Evolutionary conservation across 495 filamentous ascomycete species (phyloP).

Genomic region (Daldinia grandis): DNA sequence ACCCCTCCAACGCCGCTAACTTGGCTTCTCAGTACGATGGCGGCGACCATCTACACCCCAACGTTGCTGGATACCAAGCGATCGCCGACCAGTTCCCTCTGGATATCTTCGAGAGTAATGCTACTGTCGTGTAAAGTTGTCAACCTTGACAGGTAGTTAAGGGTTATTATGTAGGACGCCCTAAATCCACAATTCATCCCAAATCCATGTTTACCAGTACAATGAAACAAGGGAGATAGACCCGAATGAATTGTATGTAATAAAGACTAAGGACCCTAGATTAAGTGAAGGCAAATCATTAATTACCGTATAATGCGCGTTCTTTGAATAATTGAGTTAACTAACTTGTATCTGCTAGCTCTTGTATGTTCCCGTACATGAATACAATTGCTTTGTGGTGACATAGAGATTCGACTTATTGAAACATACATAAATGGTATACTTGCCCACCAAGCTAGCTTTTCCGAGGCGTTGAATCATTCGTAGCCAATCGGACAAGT

Average conservation of each 20-base stretch:
- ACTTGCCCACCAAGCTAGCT: background rate
- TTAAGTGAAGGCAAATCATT: no score
- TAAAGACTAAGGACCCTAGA: no score
- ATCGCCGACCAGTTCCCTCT: constrained; percentile 70
- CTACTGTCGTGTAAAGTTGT: constrained; percentile 14
- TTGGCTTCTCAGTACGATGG: constrained; percentile 65
- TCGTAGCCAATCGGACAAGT: background rate
- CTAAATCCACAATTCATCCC: background rate
- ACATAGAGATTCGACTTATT: no score
- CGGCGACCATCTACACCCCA: constrained; percentile 77
- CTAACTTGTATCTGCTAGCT: no score
- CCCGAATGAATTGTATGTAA: no score
- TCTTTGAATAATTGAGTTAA: no score
- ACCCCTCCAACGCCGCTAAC: constrained; percentile 55
- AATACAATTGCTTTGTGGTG: no score
- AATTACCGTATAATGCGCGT: no score
- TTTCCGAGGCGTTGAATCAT: background rate
- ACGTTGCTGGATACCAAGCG: constrained; percentile 67
- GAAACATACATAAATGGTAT: background rate
- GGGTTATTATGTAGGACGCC: background rate
- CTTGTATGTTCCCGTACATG: no score
- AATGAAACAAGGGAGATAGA: background rate
- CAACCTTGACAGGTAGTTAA: background rate
- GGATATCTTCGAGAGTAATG: constrained; percentile 56
- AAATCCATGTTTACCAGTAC: background rate